These are phyloP conservation scores for Pyricularia grisea DNA, from an alignment of 2,329 filamentous ascomycete genomes.

Conservation along the genomic window DNA sequence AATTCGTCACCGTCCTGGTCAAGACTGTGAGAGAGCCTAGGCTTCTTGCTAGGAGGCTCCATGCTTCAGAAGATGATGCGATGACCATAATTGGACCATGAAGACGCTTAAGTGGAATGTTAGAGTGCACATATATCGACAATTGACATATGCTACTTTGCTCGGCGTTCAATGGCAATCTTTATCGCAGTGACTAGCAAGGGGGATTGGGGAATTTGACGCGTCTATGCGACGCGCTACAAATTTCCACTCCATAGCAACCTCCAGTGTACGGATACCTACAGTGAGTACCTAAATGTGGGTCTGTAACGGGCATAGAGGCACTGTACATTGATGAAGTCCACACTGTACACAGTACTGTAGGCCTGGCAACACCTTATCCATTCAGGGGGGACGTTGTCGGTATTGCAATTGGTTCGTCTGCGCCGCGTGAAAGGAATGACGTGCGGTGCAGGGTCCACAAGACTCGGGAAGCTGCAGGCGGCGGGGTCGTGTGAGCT, in stretches of 20 bases:
- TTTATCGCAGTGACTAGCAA: not conserved
- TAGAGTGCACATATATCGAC: not conserved
- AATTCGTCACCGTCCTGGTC: conserved; percentile 30
- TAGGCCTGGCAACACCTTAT: not conserved
- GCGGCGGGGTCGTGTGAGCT: not conserved
- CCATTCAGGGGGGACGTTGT: not conserved
- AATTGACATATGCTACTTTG: not conserved
- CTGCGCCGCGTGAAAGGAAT: not conserved
- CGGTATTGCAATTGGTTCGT: not conserved
- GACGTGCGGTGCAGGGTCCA: not conserved
- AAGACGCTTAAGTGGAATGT: not conserved
- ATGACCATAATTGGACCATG: not conserved
- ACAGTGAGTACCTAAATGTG: not conserved
- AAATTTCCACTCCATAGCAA: not conserved
- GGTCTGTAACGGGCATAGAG: not conserved
- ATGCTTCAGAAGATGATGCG: conserved; percentile 24
- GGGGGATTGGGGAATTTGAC: not conserved
- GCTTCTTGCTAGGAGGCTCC: conserved; percentile 52
- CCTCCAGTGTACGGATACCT: no score
- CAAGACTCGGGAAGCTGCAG: not conserved
- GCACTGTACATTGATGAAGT: not conserved
- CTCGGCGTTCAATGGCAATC: not conserved
- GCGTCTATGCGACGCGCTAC: not conserved
- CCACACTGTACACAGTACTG: not conserved
- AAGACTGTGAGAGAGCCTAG: conserved; percentile 38